Percentiles rank a stretch among this genome's conserved stretches.
phyloP scores from a whole-genome alignment of 2,329 filamentous ascomycete genomes.

The Aureobasidium leucospermi region DNA sequence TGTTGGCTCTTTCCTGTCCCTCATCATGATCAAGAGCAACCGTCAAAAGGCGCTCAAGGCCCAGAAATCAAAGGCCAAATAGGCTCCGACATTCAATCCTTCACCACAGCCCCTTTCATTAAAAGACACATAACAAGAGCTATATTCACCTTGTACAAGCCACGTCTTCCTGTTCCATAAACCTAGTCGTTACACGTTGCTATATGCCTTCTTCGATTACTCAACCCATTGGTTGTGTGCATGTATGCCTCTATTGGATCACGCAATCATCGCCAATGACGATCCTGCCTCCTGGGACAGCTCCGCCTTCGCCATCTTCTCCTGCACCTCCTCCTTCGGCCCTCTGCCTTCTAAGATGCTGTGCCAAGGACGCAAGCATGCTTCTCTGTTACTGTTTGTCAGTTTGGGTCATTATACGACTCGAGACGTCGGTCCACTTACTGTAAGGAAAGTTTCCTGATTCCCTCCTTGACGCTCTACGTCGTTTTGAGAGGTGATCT shows the following conservation, averaged over 20 bases:
- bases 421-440: constrained; percentile 18
- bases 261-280: constrained; percentile 22
- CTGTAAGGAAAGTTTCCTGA: constrained; percentile 50
- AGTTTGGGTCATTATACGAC: not conserved
- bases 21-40: constrained; percentile 99
- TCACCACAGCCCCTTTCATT: constrained; percentile 1
- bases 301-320: constrained; percentile 12
- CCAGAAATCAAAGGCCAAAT: constrained; percentile 74
- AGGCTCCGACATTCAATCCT: not conserved
- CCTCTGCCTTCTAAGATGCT: constrained; percentile 18
- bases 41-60: constrained; percentile 94
- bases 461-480: constrained; percentile 51
- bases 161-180: not conserved
- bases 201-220: not conserved
- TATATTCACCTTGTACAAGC: too few relatives aligned
- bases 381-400: constrained; percentile 18
- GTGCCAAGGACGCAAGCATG: constrained; percentile 22
- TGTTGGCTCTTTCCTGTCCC: constrained; percentile 88
- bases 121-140: too few relatives aligned
- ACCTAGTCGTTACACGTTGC: not conserved
- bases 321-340: constrained; percentile 14
- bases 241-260: constrained; percentile 17
- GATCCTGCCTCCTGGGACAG: constrained; percentile 16
- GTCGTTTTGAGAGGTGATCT: constrained; percentile 57
- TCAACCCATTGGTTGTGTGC: too few relatives aligned